These are phyloP conservation scores for Musa troglodytarum DNA, from an alignment of 176 grass and related monocot species.

Conservation along the genomic window DNA sequence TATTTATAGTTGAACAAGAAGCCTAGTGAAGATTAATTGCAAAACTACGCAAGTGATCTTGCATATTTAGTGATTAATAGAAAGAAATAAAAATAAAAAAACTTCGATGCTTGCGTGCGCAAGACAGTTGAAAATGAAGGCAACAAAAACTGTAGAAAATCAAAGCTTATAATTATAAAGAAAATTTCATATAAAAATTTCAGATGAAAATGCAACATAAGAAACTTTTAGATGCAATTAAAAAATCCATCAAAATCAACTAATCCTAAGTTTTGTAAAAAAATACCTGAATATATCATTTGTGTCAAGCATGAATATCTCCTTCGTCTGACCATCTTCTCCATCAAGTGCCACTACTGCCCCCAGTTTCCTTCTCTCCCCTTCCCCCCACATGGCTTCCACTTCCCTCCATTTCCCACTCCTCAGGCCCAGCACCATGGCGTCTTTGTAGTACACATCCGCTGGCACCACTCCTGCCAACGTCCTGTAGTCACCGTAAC, in stretches of 20 bases:
- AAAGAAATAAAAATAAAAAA: too few relatives aligned
- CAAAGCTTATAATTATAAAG: background rate
- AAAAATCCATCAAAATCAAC: background rate
- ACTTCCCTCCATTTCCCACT: constrained; percentile 73
- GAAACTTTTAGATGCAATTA: background rate
- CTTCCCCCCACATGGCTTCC: constrained; percentile 69
- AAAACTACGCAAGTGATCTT: too few relatives aligned
- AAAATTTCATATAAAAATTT: background rate
- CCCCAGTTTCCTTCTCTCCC: constrained; percentile 57
- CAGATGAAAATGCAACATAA: background rate
- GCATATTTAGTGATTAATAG: too few relatives aligned
- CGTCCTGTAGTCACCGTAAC: constrained; percentile 57
- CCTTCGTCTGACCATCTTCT: constrained; percentile 37
- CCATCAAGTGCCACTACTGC: constrained; percentile 40
- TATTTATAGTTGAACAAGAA: too few relatives aligned
- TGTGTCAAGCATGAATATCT: constrained; percentile 61
- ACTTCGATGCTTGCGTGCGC: too few relatives aligned
- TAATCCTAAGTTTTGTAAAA: background rate
- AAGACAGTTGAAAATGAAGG: too few relatives aligned
- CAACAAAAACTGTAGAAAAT: too few relatives aligned
- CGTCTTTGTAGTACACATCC: constrained; percentile 60
- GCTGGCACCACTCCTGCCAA: constrained; percentile 66
- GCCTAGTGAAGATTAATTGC: too few relatives aligned
- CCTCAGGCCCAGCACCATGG: constrained; percentile 55
- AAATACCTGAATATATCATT: constrained; percentile 61